These are phyloP conservation scores for Xylaria intraflava DNA, from an alignment of 495 filamentous ascomycete genomes.

Conservation along the genomic window DNA sequence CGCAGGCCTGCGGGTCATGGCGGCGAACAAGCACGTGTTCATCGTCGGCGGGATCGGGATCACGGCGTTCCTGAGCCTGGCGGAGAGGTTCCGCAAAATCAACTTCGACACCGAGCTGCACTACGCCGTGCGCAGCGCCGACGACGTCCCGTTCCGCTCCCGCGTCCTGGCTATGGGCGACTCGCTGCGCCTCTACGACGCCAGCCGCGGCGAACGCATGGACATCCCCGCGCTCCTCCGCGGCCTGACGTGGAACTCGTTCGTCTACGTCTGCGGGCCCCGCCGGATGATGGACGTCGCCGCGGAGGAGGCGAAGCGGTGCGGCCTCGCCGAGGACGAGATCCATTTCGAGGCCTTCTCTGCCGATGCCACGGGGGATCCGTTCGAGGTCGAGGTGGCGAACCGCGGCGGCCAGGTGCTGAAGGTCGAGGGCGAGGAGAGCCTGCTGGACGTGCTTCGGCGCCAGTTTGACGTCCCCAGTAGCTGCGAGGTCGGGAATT, in stretches of 20 bases:
- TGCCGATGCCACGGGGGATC: slow-evolving; percentile 45
- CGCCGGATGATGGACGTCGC: slow-evolving; percentile 45
- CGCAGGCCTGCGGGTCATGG: slow-evolving; percentile 22
- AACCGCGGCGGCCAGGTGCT: slow-evolving; percentile 24
- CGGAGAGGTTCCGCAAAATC: slow-evolving; percentile 30
- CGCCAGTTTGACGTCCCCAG: slow-evolving; percentile 38
- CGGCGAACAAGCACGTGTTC: slow-evolving; percentile 45
- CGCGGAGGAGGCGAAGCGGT: slow-evolving; percentile 23
- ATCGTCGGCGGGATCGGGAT: slow-evolving; percentile 48
- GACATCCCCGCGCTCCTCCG: slow-evolving; percentile 37
- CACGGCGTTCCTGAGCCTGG: slow-evolving; percentile 41
- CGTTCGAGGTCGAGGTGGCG: slow-evolving; percentile 46
- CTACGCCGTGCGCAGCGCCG: slow-evolving; percentile 39
- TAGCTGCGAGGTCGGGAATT: slow-evolving; percentile 54
- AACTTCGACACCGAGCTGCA: slow-evolving; percentile 42
- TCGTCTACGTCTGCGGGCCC: slow-evolving; percentile 51
- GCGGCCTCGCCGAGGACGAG: slow-evolving; percentile 36
- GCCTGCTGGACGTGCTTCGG: slow-evolving; percentile 37
- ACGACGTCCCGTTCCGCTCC: slow-evolving; percentile 41
- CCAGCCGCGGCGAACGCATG: slow-evolving; percentile 39
- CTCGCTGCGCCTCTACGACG: slow-evolving; percentile 40
- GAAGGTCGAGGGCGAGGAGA: slow-evolving; percentile 37
- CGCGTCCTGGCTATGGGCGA: slow-evolving; percentile 30
- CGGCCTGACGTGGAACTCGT: slow-evolving; percentile 38
- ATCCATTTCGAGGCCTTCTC: slow-evolving; percentile 53